These are phyloP conservation scores for Ophiostoma sp. DNA, from an alignment of 2,329 filamentous ascomycete genomes.

Conservation along the genomic window DNA sequence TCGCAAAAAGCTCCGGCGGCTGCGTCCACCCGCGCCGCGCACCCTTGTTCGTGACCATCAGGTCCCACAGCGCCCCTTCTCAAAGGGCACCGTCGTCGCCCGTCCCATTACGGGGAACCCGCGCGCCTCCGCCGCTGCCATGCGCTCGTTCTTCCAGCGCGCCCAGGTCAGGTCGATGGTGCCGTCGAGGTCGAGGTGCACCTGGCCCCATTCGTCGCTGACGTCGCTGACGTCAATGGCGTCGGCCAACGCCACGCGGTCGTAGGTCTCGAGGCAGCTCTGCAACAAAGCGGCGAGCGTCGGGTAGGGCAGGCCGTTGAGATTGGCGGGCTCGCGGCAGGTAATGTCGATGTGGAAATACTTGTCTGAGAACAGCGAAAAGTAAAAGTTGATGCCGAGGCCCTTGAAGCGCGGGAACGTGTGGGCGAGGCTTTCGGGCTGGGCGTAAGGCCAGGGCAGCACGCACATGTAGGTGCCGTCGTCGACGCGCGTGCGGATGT, in stretches of 20 bases:
- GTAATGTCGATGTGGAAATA: constrained; percentile 13
- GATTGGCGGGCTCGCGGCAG: neutral
- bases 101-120: neutral
- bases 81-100: neutral
- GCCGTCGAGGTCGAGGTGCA: constrained; percentile 5
- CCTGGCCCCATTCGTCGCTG: neutral
- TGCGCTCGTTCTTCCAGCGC: constrained; percentile 1
- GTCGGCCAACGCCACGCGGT: constrained; percentile 9
- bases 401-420: constrained; percentile 4
- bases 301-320: constrained; percentile 14
- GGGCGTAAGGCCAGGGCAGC: constrained; percentile 10
- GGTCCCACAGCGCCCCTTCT: constrained; percentile 10
- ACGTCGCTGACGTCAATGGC: neutral
- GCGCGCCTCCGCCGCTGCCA: neutral
- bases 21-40: constrained; percentile 5
- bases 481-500: neutral
- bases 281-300: neutral
- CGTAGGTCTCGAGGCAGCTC: constrained; percentile 14
- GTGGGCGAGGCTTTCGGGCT: neutral
- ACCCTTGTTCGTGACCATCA: constrained; percentile 3
- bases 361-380: neutral
- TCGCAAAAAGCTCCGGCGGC: neutral
- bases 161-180: constrained; percentile 13
- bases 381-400: neutral
- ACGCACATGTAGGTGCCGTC: constrained; percentile 3